Base-by-base conservation (phyloP, 2,329 filamentous ascomycete genomes). In the Diaporthe batatas region DNA sequence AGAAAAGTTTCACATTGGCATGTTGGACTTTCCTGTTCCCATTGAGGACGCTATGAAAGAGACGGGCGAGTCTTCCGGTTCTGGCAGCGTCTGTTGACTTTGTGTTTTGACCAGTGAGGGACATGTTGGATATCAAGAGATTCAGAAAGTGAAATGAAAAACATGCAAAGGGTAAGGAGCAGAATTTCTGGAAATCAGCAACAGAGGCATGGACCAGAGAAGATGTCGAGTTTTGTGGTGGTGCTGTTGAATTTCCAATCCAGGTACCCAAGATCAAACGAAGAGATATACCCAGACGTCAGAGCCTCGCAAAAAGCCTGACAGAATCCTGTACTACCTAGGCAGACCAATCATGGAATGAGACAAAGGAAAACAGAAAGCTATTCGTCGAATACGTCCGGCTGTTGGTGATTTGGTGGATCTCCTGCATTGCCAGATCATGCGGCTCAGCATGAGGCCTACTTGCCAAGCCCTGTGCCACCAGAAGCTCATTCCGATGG, bases 1-100 rank as follows among this genome's bases (percentile, higher is more conserved):
- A 75, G 64, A 82, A 82, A 21, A 80, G 74, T 55, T 79, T 76
- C 12, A 78, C 80, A 8, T 78, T 74, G 4, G 75, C 18, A 11
- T 51, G 74, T 7, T 69, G 73, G 39, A 81, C 67, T 3, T 72
- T 62, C 3, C 77, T 77, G 4, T 76, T 76, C 2, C 79, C 80
- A 0, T 69, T 72, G 1, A 82, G 36, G 1, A 76, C 69, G 6
- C 77, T 73, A 6, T 73, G 72, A 36, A 81, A 77, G 6, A 79
- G 36, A 16, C 44, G 36, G 8, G 58, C 53, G 32, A 76, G 71
- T 32, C 36, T 47, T 2, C 54, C 39, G 21, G 71, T 58, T 57
- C 73, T 58, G 25, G 21, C 73, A 44, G 55, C 8, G 32, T 69
- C 53, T 36, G 53, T 16, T 14, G 47, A 23, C 10, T 51, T 51